A percentile compares a stretch with the other conserved stretches of the same genome.
Evolutionary conservation across 805 yeast species (phyloP).

Genomic region (Candida railenensis): DNA sequence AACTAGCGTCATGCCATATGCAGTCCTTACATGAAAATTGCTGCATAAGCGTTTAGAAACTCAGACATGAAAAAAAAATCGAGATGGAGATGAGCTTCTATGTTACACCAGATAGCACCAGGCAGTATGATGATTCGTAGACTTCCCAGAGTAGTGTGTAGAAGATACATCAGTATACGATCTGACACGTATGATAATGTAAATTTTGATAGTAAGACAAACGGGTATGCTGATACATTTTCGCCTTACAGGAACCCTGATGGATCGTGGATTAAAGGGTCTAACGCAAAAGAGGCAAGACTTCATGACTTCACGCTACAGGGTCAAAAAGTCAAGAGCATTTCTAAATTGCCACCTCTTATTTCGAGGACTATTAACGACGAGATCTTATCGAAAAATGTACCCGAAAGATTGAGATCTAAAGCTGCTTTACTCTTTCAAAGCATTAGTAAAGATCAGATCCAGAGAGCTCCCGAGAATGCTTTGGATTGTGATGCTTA

Average conservation of each 20-base stretch:
- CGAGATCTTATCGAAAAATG: slow-evolving; percentile 56
- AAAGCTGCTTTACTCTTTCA: slow-evolving; percentile 58
- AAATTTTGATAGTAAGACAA: neutral
- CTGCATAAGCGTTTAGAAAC: neutral
- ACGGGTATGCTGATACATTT: neutral
- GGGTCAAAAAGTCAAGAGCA: slow-evolving; percentile 50
- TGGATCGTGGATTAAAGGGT: slow-evolving; percentile 43
- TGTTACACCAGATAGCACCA: neutral
- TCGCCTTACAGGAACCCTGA: slow-evolving; percentile 39
- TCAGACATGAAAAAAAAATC: neutral
- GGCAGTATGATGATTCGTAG: neutral
- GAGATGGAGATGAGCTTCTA: neutral
- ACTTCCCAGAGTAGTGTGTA: neutral
- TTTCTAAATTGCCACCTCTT: slow-evolving; percentile 53
- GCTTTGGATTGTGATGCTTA: slow-evolving; percentile 70
- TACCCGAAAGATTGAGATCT: slow-evolving; percentile 64
- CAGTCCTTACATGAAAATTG: neutral
- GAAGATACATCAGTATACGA: neutral
- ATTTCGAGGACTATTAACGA: slow-evolving; percentile 61
- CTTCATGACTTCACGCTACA: slow-evolving; percentile 54
- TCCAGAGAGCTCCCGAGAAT: slow-evolving; percentile 48
- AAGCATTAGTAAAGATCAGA: slow-evolving; percentile 48
- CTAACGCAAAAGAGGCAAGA: slow-evolving; percentile 51
- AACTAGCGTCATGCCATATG: neutral
- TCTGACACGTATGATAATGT: slow-evolving; percentile 1